Percentiles rank a stretch among this genome's conserved stretches.
Conservation (phyloP, 2,329 filamentous ascomycete genomes). For the Beauveria sp. region DNA sequence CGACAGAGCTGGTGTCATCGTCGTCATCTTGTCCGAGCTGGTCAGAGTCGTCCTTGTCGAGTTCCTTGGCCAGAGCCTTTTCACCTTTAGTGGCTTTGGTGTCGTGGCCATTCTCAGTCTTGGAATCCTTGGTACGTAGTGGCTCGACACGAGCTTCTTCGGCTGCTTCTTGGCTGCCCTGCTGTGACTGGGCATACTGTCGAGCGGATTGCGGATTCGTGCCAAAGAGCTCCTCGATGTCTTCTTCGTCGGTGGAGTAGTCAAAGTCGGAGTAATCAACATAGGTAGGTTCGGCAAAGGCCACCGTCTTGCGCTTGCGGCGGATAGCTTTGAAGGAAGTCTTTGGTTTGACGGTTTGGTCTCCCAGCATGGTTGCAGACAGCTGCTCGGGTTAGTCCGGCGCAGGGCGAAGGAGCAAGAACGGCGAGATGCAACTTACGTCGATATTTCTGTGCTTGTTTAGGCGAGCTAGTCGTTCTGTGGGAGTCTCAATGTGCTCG, state of each 20-base stretch:
- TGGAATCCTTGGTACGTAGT: conserved; percentile 2
- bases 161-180: conserved; percentile 21
- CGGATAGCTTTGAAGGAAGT: conserved; percentile 79
- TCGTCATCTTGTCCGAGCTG: neutral
- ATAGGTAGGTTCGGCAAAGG: conserved; percentile 78
- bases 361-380: conserved; percentile 55
- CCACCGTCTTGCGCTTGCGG: conserved; percentile 76
- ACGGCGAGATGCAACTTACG: conserved; percentile 44
- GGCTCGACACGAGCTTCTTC: conserved; percentile 5
- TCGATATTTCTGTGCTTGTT: conserved; percentile 99
- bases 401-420: neutral
- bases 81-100: neutral
- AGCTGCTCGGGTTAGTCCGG: conserved; percentile 33
- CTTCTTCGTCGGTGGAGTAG: conserved; percentile 70
- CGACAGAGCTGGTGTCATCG: conserved; percentile 49
- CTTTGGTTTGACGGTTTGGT: conserved; percentile 67
- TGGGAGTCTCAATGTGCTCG: conserved; percentile 97
- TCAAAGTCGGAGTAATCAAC: conserved; percentile 83
- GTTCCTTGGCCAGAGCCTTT: neutral
- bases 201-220: conserved; percentile 19
- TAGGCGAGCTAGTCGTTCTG: conserved; percentile 81
- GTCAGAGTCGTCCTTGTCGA: conserved; percentile 4
- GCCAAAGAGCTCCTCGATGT: conserved; percentile 38
- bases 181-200: conserved; percentile 19
- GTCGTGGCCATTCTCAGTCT: neutral